phyloP scores from a whole-genome alignment of 2,329 filamentous ascomycete species.

The Remersonia thermophila region DNA sequence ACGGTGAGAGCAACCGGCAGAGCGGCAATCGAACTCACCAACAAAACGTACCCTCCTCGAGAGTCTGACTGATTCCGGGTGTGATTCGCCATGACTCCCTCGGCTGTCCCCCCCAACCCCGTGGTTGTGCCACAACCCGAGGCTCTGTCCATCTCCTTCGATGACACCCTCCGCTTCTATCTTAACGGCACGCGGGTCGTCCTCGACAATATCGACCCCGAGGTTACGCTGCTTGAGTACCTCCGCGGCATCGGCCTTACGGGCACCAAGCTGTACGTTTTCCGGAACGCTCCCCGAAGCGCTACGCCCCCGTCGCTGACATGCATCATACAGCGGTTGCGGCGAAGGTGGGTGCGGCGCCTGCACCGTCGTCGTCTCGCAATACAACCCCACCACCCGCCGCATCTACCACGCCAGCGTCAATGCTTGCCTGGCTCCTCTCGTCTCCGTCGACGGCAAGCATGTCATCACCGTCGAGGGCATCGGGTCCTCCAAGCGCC shows the following conservation, averaged over 20 bases:
- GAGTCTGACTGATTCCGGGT: too few relatives aligned
- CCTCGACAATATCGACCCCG: slow-evolving; percentile 78
- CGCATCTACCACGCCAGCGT: slow-evolving; percentile 93
- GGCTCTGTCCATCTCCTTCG: slow-evolving; percentile 61
- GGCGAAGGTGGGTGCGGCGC: slow-evolving; percentile 94
- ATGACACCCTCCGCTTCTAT: slow-evolving; percentile 84
- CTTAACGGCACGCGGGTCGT: slow-evolving; percentile 86
- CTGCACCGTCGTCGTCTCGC: slow-evolving; percentile 88
- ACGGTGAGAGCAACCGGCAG: too few relatives aligned
- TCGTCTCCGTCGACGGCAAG: slow-evolving; percentile 90
- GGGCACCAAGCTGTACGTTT: slow-evolving; percentile 68
- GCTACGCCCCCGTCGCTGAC: not conserved
- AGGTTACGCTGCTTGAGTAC: slow-evolving; percentile 86
- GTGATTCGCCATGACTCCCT: slow-evolving; percentile 39
- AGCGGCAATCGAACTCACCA: too few relatives aligned
- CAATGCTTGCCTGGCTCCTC: slow-evolving; percentile 86
- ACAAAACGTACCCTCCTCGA: too few relatives aligned
- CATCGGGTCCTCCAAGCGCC: slow-evolving; percentile 75
- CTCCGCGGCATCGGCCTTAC: slow-evolving; percentile 85
- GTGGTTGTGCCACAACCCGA: slow-evolving; percentile 20
- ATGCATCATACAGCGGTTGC: slow-evolving; percentile 48
- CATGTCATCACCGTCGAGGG: slow-evolving; percentile 97
- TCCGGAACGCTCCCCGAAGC: not conserved
- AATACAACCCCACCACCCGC: slow-evolving; percentile 84
- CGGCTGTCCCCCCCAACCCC: slow-evolving; percentile 36